Base-by-base conservation (phyloP, 1,284 basidiomycete genomes). In the Cryptococcus sp. region DNA sequence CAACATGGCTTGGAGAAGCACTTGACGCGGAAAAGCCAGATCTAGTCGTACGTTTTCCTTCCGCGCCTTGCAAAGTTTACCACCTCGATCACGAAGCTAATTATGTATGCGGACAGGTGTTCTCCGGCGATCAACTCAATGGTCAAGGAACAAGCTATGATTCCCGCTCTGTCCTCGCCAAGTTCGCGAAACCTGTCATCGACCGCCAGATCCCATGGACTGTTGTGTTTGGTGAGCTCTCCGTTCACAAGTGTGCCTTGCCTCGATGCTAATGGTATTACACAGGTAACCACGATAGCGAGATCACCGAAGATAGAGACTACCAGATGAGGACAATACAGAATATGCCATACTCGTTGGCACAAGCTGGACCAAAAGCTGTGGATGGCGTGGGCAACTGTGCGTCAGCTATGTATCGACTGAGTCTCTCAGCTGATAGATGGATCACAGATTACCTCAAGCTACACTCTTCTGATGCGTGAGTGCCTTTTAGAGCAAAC, bases 121-220 rank as follows among this genome's bases (percentile, higher is more conserved):
- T 92, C 71, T 86, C 85, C 1, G 90, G 90, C 0, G 91, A 93
- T 74, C 80, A 81, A 74, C 81, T 93, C 16, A 93, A 93, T 61
- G 91, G 91, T 0, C 93, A 97, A 74, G 84, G 84, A 1, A 91
- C 90, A 0, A 87, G 88, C 0, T 97, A 93, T 89, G 92, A 96
- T 65, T 82, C 88, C 3, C 85, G 87, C 64, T 89, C 87, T 3
- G 89, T 94, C 2, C 80, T 97, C 4, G 88, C 93, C 3, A 95
- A 95, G 76, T 94, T 93, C 70, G 87, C 91, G 0, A 82, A 82
- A 19, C 86, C 86, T 0, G 88, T 91, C 5, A 89, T 89, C 11
- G 84, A 87, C 15, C 84, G 88, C 23, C 78, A 83, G 48, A 89
- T 96, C 35, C 88, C 93, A 0, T 99, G 93, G 91, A 86, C 90